These are phyloP conservation scores for Pseudevernia furfuracea DNA, from an alignment of 495 filamentous ascomycete genomes.

Conservation along the genomic window DNA sequence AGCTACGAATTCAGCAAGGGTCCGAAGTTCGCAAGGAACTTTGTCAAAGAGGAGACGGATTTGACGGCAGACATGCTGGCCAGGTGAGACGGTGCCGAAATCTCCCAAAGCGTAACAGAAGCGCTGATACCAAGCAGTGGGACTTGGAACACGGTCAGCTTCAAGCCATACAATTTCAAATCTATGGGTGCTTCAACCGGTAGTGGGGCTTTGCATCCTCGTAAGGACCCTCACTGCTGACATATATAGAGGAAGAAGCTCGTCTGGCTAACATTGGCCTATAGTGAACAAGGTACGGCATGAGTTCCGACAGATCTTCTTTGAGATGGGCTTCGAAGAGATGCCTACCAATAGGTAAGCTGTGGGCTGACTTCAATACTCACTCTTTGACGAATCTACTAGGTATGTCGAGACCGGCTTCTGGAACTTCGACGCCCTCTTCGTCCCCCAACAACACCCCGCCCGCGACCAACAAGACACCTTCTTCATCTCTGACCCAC, in stretches of 20 bases:
- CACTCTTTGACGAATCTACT: constrained; percentile 34
- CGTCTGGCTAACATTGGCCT: constrained; percentile 6
- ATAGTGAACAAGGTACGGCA: constrained; percentile 83
- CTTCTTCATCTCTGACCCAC: constrained; percentile 92
- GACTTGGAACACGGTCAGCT: constrained; percentile 72
- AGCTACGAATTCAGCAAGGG: constrained; percentile 78
- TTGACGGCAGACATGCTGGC: constrained; percentile 88
- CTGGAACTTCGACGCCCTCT: constrained; percentile 98
- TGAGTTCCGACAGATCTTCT: constrained; percentile 96
- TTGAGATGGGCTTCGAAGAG: constrained; percentile 82
- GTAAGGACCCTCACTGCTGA: constrained; percentile 21
- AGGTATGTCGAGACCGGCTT: constrained; percentile 92
- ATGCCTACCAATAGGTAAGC: constrained; percentile 64
- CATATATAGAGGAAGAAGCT: background rate
- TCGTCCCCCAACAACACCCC: constrained; percentile 95
- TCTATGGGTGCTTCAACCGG: constrained; percentile 71
- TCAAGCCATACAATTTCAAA: constrained; percentile 98
- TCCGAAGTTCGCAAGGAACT: constrained; percentile 72
- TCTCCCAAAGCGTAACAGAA: background rate
- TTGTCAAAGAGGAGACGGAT: constrained; percentile 91
- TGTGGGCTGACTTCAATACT: background rate
- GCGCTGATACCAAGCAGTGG: constrained; percentile 40
- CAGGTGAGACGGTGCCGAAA: constrained; percentile 32
- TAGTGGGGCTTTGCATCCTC: constrained; percentile 82
- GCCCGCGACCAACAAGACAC: constrained; percentile 95